Evolutionary conservation across 495 filamentous ascomycete genomes (phyloP).

Genomic region (Thozetella sp.): DNA sequence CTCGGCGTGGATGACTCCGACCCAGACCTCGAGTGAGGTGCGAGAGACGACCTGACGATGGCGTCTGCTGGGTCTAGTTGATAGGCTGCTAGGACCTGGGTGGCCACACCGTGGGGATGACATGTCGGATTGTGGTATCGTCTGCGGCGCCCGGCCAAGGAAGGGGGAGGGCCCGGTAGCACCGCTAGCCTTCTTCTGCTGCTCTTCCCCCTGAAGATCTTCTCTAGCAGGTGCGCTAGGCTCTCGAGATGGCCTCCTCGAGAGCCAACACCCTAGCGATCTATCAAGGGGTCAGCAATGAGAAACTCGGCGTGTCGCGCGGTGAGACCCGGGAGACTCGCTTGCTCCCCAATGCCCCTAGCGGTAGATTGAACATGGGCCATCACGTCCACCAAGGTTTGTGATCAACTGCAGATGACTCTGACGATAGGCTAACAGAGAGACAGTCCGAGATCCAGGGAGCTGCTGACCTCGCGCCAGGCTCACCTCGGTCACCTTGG

Average conservation of each 20-base stretch:
- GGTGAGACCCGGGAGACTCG: too few relatives aligned
- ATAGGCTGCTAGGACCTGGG: constrained; percentile 1
- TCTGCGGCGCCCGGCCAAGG: not conserved
- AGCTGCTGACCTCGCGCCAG: not conserved
- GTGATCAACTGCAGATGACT: not conserved
- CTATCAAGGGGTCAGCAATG: too few relatives aligned
- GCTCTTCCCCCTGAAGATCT: not conserved
- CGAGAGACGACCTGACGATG: not conserved
- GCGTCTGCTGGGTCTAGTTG: not conserved
- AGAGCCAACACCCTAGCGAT: too few relatives aligned
- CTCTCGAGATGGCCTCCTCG: not conserved
- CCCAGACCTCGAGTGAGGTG: not conserved
- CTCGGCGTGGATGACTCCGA: not conserved
- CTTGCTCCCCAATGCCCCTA: not conserved
- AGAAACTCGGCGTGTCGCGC: too few relatives aligned
- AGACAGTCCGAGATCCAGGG: not conserved
- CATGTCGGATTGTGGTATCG: not conserved
- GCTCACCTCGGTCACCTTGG: not conserved
- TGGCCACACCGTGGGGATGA: not conserved
- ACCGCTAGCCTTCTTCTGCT: too few relatives aligned
- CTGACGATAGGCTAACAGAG: not conserved
- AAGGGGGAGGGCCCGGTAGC: not conserved
- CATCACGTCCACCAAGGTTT: not conserved
- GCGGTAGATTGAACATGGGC: not conserved
- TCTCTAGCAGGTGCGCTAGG: not conserved